These are phyloP conservation scores for Pyracantha coccinea DNA, from an alignment of 331 rosid genomes.

Conservation along the genomic window DNA sequence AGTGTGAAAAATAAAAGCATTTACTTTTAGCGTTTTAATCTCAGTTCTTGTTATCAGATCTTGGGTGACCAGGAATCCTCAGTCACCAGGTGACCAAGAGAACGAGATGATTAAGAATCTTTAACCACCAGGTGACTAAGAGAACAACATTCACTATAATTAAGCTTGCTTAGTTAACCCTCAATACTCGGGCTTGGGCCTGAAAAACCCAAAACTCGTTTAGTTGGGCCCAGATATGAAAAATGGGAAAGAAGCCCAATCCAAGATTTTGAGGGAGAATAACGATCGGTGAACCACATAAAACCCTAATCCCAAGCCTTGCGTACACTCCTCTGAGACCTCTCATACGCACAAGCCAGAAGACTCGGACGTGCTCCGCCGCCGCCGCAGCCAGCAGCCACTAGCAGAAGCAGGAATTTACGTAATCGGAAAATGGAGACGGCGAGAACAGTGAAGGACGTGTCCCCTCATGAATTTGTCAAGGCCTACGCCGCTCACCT, in stretches of 20 bases:
- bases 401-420: background rate
- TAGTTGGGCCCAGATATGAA: background rate
- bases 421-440: constrained; percentile 39
- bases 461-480: constrained; percentile 77
- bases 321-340: background rate
- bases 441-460: constrained; percentile 73
- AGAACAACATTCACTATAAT: too few relatives aligned
- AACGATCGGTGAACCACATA: background rate
- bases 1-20: too few relatives aligned
- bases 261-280: background rate
- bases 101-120: too few relatives aligned
- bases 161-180: too few relatives aligned
- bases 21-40: too few relatives aligned
- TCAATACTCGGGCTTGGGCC: background rate
- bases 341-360: background rate
- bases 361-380: background rate
- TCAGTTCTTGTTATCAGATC: too few relatives aligned
- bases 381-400: background rate
- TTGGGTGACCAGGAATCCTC: too few relatives aligned
- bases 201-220: background rate
- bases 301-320: background rate
- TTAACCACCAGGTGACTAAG: too few relatives aligned
- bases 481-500: constrained; percentile 80
- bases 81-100: too few relatives aligned
- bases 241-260: background rate